Evolutionary conservation across 305 asterid species (phyloP).

Genomic region (Striga hermonthica): DNA sequence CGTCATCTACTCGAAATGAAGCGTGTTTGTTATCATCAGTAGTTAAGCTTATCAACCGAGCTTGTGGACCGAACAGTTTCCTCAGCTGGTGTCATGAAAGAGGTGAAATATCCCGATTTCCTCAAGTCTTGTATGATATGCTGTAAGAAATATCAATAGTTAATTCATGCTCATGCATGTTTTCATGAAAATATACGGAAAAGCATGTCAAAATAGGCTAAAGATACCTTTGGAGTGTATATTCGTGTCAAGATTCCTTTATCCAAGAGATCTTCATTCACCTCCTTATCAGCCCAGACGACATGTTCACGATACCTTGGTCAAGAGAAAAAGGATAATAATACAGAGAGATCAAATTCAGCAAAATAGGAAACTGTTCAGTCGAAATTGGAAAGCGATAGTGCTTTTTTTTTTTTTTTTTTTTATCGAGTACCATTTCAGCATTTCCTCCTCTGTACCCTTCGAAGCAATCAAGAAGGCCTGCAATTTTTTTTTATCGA

Average conservation of each 20-base stretch:
- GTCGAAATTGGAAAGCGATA: neutral
- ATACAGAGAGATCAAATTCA: neutral
- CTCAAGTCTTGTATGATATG: neutral
- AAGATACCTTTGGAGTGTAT: neutral
- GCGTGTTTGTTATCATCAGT: no score
- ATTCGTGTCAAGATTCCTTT: neutral
- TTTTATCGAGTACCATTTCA: neutral
- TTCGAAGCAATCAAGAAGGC: neutral
- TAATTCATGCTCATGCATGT: neutral
- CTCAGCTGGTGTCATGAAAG: neutral
- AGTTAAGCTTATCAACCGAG: no score
- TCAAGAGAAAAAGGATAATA: neutral
- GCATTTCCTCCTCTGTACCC: neutral
- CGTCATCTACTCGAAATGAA: no score
- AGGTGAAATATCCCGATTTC: neutral
- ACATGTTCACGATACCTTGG: neutral
- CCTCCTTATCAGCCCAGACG: neutral
- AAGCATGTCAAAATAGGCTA: neutral
- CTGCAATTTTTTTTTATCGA: neutral
- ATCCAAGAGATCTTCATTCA: neutral
- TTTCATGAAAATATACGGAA: neutral
- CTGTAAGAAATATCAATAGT: neutral
- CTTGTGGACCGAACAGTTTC: no score
- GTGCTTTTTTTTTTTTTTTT: neutral
- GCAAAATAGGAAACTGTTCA: neutral